These are phyloP conservation scores for Cercospora zeina DNA, from an alignment of 2,329 filamentous ascomycete genomes.

Conservation along the genomic window DNA sequence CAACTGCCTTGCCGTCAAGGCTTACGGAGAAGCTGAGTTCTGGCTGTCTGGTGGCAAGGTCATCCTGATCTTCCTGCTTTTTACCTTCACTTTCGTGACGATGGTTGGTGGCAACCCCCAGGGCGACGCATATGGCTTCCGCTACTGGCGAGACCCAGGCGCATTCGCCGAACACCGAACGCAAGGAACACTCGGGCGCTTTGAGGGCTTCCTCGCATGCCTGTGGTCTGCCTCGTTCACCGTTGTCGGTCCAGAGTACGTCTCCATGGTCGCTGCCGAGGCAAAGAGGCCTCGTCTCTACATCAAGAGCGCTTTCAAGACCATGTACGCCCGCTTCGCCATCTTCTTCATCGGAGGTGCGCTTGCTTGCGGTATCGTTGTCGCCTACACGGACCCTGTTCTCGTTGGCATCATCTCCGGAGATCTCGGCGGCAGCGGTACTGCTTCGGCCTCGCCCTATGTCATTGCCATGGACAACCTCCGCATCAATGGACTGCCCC, in stretches of 20 bases:
- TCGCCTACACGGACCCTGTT: constrained; percentile 40
- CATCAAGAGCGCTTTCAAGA: constrained; percentile 54
- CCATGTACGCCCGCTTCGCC: constrained; percentile 51
- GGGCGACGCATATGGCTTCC: constrained; percentile 46
- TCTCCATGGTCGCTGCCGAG: constrained; percentile 53
- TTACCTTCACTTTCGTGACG: constrained; percentile 39
- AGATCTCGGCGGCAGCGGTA: constrained; percentile 30
- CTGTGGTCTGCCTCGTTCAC: constrained; percentile 44
- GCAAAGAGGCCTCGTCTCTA: constrained; percentile 49
- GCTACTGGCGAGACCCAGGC: constrained; percentile 44
- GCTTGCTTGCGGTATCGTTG: constrained; percentile 49
- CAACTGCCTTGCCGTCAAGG: constrained; percentile 50
- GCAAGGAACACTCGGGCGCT: constrained; percentile 38
- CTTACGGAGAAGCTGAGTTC: constrained; percentile 49
- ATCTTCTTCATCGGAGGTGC: constrained; percentile 53
- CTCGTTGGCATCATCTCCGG: constrained; percentile 35
- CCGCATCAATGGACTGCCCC: constrained; percentile 46
- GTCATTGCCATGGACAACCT: constrained; percentile 50
- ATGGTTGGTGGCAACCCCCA: constrained; percentile 40
- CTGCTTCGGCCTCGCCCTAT: constrained; percentile 37
- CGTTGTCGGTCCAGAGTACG: constrained; percentile 50
- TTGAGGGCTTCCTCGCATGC: constrained; percentile 42
- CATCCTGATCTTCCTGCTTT: constrained; percentile 37
- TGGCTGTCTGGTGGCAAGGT: constrained; percentile 56
- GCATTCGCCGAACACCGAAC: constrained; percentile 37